Percentiles rank a stretch among this genome's conserved stretches.
Conservation (phyloP, 148 eudicot species). For the Rhododendron molle region DNA sequence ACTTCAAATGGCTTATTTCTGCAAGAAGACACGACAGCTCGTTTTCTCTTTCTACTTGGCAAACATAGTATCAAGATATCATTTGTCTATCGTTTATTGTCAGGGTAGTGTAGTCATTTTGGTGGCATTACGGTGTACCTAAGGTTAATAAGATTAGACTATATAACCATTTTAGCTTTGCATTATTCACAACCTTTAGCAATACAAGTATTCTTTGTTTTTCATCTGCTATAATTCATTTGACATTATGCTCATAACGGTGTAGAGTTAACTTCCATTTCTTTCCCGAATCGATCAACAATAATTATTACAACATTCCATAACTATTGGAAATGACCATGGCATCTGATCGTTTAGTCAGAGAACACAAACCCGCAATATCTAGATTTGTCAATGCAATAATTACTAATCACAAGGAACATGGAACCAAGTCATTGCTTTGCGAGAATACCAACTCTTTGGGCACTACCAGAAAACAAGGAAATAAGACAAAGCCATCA, state of each 20-base stretch:
- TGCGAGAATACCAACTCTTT: not conserved
- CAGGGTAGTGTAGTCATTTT: not conserved
- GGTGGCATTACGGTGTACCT: not conserved
- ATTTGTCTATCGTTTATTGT: not conserved
- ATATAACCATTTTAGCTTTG: not conserved
- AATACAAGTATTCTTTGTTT: not conserved
- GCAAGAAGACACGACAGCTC: no score
- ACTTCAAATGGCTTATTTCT: not conserved
- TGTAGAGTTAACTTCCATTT: not conserved
- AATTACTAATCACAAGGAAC: not conserved
- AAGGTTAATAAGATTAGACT: not conserved
- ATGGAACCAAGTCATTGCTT: not conserved
- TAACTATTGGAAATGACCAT: not conserved
- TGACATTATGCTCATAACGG: not conserved
- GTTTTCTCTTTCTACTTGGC: no score
- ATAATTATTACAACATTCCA: not conserved
- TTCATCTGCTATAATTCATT: not conserved
- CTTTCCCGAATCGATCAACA: not conserved
- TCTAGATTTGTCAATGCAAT: not conserved
- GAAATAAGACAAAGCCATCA: not conserved
- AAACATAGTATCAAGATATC: not conserved
- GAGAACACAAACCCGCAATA: not conserved
- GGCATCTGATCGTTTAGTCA: not conserved
- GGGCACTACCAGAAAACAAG: constrained; percentile 5
- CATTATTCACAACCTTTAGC: not conserved